Evolutionary conservation across 2,329 filamentous ascomycete species (phyloP).

Genomic region (Apiospora rasikravindrae): DNA sequence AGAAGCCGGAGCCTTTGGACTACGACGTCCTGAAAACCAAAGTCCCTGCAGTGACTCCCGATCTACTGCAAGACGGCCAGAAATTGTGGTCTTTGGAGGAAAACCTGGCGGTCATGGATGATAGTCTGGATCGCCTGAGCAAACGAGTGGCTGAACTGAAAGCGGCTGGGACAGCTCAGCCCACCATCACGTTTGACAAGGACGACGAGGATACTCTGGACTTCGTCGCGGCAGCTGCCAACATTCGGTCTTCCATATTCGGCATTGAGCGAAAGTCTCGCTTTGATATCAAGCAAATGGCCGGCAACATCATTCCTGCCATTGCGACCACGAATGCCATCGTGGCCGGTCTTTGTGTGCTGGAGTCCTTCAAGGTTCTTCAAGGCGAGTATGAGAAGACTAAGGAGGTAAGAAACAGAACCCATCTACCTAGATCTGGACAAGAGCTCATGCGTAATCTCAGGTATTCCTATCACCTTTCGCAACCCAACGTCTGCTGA

Average conservation of each 20-base stretch:
- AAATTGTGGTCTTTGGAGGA: constrained; percentile 81
- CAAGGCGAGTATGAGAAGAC: constrained; percentile 71
- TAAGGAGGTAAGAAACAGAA: constrained; percentile 65
- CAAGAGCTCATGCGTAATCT: background rate
- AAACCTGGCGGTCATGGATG: constrained; percentile 84
- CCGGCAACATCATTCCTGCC: constrained; percentile 97
- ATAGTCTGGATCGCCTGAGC: constrained; percentile 80
- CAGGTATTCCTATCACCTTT: constrained; percentile 81
- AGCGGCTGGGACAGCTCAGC: constrained; percentile 52
- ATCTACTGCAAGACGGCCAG: constrained; percentile 70
- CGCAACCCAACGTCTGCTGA: constrained; percentile 61
- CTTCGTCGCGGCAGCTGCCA: constrained; percentile 89
- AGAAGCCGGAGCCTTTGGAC: constrained; percentile 73
- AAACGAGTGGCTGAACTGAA: constrained; percentile 72
- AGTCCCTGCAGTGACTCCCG: constrained; percentile 56
- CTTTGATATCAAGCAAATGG: constrained; percentile 99
- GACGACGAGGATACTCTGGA: constrained; percentile 95
- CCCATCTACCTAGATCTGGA: background rate
- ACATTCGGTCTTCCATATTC: constrained; percentile 88
- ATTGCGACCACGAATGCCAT: constrained; percentile 99
- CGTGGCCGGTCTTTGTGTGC: constrained; percentile 87
- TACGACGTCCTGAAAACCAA: constrained; percentile 66
- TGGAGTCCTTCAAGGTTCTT: constrained; percentile 91
- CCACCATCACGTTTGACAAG: constrained; percentile 89
- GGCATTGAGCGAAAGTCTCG: constrained; percentile 86